A percentile compares a stretch with the other conserved stretches of the same genome.
Evolutionary conservation across 306 rosid species (phyloP).

Genomic region (Cucumis cinereus): DNA sequence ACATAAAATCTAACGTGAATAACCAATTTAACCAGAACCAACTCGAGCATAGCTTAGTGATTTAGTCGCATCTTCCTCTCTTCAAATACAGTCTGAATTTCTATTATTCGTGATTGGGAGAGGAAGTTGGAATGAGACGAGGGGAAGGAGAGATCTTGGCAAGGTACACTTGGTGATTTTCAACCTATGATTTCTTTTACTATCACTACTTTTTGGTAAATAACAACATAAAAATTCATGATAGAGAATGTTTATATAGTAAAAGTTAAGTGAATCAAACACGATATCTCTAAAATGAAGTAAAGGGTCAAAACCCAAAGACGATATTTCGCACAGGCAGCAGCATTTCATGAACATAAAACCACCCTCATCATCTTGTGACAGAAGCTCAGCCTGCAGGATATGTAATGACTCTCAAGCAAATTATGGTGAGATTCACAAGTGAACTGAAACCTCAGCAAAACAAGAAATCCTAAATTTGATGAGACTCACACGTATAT

Average conservation of each 20-base stretch:
- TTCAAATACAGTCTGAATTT: too few relatives aligned
- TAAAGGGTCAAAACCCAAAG: background rate
- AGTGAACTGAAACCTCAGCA: background rate
- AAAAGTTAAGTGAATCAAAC: background rate
- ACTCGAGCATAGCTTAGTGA: too few relatives aligned
- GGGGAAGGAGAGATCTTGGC: background rate
- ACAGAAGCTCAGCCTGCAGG: background rate
- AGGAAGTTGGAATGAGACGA: background rate
- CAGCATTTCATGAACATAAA: background rate
- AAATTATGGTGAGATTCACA: background rate
- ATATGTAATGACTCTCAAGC: background rate
- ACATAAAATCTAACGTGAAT: too few relatives aligned
- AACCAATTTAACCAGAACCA: too few relatives aligned
- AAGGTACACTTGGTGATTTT: background rate
- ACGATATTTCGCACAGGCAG: background rate
- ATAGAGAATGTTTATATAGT: background rate
- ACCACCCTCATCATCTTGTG: background rate
- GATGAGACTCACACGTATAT: background rate
- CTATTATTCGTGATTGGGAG: background rate
- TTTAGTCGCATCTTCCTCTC: too few relatives aligned
- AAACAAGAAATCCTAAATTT: background rate
- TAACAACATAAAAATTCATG: background rate
- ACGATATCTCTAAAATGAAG: background rate
- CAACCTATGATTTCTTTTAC: background rate
- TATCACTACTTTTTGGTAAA: background rate